Evolutionary conservation across 208 protist genomes (phyloP), one percentile per base, ranked within the genome.

Genomic region (Phytomonas francai): DNA sequence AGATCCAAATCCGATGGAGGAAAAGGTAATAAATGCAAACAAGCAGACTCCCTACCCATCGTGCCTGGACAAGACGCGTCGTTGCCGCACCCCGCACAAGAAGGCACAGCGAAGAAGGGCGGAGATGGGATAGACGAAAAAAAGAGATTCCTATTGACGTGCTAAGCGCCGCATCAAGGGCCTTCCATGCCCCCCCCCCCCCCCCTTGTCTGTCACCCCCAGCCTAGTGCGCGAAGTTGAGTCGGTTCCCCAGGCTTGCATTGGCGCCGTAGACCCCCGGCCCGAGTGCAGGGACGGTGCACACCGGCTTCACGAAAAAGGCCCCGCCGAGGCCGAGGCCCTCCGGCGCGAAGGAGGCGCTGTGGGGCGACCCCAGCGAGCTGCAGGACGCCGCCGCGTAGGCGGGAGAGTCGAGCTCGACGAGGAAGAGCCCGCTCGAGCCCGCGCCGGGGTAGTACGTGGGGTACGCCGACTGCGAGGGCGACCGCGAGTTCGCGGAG

Each of bases 371-470:
- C 5, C 16, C 16, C 39, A 45, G 12, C 39, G 39, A 7, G 11
- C 39, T 45, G 39, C 19, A 22, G 1, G 39, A 14, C 39, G 39
- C 39, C 19, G 45, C 45, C 19, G 45, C 19, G 22, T 25, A 54
- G 45, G 19, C 22, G 2, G 45, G 45, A 5, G 45, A 8, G 45
- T 54, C 45, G 45, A 54, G 16, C 16, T 54, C 45, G 45, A 54
- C 19, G 2, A 54, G 45, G 45, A 25, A 54, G 19, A 54, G 19
- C 45, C 45, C 45, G 1, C 45, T 25, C 45, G 11, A 25, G 45
- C 45, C 45, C 16, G 39, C 9, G 39, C 39, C 11, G 39, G 45
- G 45, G 45, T 75, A 29, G 31, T 72, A 64, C 27, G 69, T 14
- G 28, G 22, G 66, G 60, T 70, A 30, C 25, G 62, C 16, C 29